Evolutionary conservation across 305 asterid species (phyloP), one percentile per base, ranked within the genome.

Genomic region (Andrographis paniculata): DNA sequence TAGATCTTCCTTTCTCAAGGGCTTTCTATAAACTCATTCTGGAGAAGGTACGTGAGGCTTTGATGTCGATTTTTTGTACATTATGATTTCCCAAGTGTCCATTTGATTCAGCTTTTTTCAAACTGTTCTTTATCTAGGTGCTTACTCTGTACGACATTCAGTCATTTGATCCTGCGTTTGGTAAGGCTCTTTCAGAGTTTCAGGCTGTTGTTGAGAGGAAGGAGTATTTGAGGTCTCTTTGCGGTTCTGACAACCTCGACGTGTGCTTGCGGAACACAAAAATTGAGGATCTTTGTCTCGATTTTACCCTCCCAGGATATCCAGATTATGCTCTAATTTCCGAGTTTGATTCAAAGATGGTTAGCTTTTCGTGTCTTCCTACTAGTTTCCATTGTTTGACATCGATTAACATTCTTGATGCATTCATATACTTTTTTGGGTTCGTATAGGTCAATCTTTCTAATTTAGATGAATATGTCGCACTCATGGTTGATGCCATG

Each of bases 211-310:
- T 82, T 48, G 94, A 81, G 73, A 73, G 84, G 75, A 91, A 74
- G 62, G 73, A 66, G 54, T 55, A 62, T 69, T 27, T 75, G 61
- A 74, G 54, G 50, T 63, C 80, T 31, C 39, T 45, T 36, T 43
- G 61, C 48, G 67, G 50, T 20, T 62, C 68, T 18, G 53, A 57
- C 3, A 64, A 70, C 50, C 31, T 53, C 64, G 78, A 76, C 20
- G 48, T 80, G 50, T 56, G 55, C 64, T 78, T 76, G 64, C 74
- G 65, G 19, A 60, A 57, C 64, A 70, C 87, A 27, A 79, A 67
- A 71, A 78, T 92, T 19, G 94, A 80, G 74, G 99, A 92, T 65
- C 81, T 92, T 50, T 82, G 81, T 74, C 86, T 92, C 61, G 99
- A 84, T 71, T 92, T 81, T 63, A 62, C 78, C 47, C 81, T 92